phyloP scores from a whole-genome alignment of 2,329 filamentous ascomycete genomes.

The Ceratocystis lukuohia region DNA sequence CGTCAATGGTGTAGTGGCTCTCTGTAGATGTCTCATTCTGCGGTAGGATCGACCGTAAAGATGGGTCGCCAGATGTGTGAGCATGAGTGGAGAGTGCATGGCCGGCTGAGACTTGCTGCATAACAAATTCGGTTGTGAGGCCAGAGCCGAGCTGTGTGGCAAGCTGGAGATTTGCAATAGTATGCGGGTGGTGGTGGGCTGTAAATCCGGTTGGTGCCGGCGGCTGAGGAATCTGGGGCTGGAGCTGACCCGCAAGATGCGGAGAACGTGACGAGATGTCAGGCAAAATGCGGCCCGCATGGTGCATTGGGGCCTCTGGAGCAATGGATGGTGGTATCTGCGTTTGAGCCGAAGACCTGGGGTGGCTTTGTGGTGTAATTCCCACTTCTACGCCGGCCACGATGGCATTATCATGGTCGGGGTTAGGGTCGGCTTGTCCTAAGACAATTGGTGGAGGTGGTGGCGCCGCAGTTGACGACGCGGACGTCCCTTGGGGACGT shows the following conservation, averaged over 20 bases:
- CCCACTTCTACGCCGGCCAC: neutral
- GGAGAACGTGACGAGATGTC: neutral
- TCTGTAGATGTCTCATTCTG: slow-evolving; percentile 25
- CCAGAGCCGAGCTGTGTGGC: neutral
- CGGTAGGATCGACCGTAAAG: slow-evolving; percentile 33
- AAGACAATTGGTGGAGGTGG: neutral
- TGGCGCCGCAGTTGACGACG: neutral
- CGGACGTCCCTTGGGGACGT: neutral
- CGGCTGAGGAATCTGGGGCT: neutral
- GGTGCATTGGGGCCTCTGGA: slow-evolving; percentile 38
- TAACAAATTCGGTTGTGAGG: neutral
- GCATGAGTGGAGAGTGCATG: neutral
- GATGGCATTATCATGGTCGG: neutral
- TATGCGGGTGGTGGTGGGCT: neutral
- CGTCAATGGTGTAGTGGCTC: neutral
- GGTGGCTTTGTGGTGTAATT: neutral
- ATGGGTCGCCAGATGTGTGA: slow-evolving; percentile 25
- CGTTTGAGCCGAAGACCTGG: neutral
- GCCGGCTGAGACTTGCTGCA: neutral
- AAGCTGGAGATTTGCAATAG: slow-evolving; percentile 1
- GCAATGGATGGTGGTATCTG: slow-evolving; percentile 21
- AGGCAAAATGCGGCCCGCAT: neutral
- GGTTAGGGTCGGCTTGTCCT: neutral
- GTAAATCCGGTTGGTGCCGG: neutral
- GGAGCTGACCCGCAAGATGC: slow-evolving; percentile 38